Base-by-base conservation (phyloP, 2,329 filamentous ascomycete species). In the Metarhizium anisopliae region DNA sequence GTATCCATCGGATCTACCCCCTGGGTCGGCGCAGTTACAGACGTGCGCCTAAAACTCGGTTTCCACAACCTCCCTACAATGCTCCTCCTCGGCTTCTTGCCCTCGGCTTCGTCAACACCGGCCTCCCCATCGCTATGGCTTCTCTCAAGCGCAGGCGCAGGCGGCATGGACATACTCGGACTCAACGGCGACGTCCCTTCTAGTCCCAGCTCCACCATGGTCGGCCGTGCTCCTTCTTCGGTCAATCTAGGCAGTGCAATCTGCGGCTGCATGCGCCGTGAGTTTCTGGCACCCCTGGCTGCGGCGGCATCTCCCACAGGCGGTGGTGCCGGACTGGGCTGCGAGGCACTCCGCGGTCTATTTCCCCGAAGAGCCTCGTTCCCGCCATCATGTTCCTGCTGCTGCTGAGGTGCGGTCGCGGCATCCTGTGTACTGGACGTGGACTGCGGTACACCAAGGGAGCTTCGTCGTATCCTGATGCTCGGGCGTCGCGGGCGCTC, bases 181-280 rank as follows among this genome's bases (percentile, higher is more conserved):
- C 68, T 68, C 3, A 65, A 55, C 1, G 64, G 60, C 16, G 56
- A 54, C 3, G 50, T 32, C 18, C 32, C 32, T 7, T 55, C 47
- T 16, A 58, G 3, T 0, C 65, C 68, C 35, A 74, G 56, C 45
- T 74, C 72, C 2, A 67, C 64, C 55, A 71, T 61, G 14, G 64
- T 71, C 2, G 72, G 72, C 0, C 72, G 64, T 0, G 58, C 55
- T 8, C 71, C 70, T 57, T 74, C 72, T 47, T 74, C 72, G 0
- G 72, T 74, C 50, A 74, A 60, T 43, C 72, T 68, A 13, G 72
- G 72, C 63, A 74, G 59, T 40, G 68, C 66, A 5, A 63, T 52
- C 52, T 70, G 69, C n/a, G 66, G 67, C 16, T 67, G 69, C 8
- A 63, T 58, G 32, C 67, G 60, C 42, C 68, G 59, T 25, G 67